A percentile compares a stretch with the other conserved stretches of the same genome.
Conservation (phyloP, 495 filamentous ascomycete genomes). For the Aspergillus heteromorphus region DNA sequence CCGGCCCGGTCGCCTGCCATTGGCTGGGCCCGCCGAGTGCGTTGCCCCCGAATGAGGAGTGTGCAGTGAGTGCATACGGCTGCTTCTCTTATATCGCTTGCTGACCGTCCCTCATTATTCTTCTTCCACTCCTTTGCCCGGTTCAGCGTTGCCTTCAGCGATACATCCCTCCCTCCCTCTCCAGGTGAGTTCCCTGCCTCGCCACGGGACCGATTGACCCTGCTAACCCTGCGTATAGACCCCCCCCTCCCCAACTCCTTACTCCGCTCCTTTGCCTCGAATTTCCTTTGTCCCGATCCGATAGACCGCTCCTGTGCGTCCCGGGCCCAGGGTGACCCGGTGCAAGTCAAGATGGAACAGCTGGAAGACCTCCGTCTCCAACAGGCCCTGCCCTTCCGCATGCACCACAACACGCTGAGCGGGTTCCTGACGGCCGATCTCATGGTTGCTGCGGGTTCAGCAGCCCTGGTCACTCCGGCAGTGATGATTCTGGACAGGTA, state of each 20-base stretch:
- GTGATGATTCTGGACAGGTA: slow-evolving; percentile 41
- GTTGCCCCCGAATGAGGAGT: background rate
- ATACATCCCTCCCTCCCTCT: background rate
- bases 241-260: background rate
- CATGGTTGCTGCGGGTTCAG: slow-evolving; percentile 33
- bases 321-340: background rate
- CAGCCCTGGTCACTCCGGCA: slow-evolving; percentile 33
- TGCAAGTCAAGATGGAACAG: slow-evolving; percentile 9
- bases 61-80: no score
- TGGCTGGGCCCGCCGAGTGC: slow-evolving; percentile 9
- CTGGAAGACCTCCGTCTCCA: slow-evolving; percentile 6
- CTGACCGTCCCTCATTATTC: background rate
- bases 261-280: background rate
- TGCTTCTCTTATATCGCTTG: background rate
- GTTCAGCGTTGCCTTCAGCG: background rate
- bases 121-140: background rate
- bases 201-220: background rate
- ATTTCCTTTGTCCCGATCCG: background rate
- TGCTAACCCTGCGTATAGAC: background rate
- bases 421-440: slow-evolving; percentile 31
- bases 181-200: background rate
- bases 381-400: slow-evolving; percentile 23
- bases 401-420: slow-evolving; percentile 26
- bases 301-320: background rate
- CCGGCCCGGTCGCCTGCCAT: slow-evolving; percentile 15